These are phyloP conservation scores for Fraxinus excelsior DNA, from an alignment of 257 asterid species.

Conservation along the genomic window DNA sequence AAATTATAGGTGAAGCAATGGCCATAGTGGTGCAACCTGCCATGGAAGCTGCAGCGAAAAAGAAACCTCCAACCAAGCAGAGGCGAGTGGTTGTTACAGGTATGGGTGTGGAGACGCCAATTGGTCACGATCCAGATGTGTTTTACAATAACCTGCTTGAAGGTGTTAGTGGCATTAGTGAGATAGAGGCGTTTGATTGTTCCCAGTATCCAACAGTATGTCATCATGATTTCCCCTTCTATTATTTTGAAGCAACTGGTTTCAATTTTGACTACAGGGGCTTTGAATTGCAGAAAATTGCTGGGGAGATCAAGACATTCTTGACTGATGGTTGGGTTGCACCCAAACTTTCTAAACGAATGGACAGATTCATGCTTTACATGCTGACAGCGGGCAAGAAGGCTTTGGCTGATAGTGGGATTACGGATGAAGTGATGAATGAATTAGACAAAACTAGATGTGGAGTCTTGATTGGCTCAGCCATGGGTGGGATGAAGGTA, in stretches of 20 bases:
- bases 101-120: conserved; percentile 87
- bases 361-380: conserved; percentile 97
- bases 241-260: conserved; percentile 18
- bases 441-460: conserved; percentile 74
- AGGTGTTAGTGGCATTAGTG: conserved; percentile 89
- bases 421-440: conserved; percentile 70
- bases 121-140: conserved; percentile 75
- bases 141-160: conserved; percentile 85
- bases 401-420: conserved; percentile 88
- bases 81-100: conserved; percentile 98
- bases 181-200: conserved; percentile 89
- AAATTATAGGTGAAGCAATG: conserved; percentile 57
- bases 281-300: conserved; percentile 69
- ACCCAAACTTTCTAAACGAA: conserved; percentile 87
- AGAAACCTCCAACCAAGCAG: conserved; percentile 65
- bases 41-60: conserved; percentile 48
- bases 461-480: conserved; percentile 93
- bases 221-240: conserved; percentile 19
- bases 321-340: conserved; percentile 93
- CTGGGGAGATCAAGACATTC: conserved; percentile 95
- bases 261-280: conserved; percentile 27
- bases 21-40: conserved; percentile 56
- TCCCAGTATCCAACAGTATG: conserved; percentile 84
- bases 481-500: conserved; percentile 99
- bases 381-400: conserved; percentile 95